A percentile compares a stretch with the other conserved stretches of the same genome.
Conservation (phyloP, 768 basidiomycete species). For the Lactarius trivialis region DNA sequence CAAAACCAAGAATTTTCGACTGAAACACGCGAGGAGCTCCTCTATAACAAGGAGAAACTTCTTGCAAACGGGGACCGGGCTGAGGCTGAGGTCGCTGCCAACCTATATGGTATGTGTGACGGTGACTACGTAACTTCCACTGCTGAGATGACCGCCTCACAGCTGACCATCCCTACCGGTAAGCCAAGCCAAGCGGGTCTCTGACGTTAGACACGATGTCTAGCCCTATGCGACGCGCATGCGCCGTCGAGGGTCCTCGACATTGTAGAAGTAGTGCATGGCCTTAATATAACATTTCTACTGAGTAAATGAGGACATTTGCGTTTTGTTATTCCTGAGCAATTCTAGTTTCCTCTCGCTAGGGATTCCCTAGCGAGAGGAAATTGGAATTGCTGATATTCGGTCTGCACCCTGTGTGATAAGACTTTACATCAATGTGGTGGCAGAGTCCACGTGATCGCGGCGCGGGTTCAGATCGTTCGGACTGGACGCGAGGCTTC, state of each 20-base stretch:
- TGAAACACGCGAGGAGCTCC: constrained; percentile 94
- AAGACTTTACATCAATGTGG: neutral
- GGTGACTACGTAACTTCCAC: neutral
- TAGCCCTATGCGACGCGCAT: neutral
- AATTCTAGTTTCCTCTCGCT: too few relatives aligned
- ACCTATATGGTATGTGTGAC: constrained; percentile 69
- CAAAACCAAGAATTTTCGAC: constrained; percentile 98
- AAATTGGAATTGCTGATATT: too few relatives aligned
- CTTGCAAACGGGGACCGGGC: constrained; percentile 93
- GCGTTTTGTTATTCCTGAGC: neutral
- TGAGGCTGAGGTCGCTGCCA: constrained; percentile 97
- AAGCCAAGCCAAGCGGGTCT: constrained; percentile 25
- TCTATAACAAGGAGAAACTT: constrained; percentile 99
- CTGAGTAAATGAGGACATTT: neutral
- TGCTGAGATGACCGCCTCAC: constrained; percentile 23
- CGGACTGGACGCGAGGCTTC: neutral
- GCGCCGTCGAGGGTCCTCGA: neutral
- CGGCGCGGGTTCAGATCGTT: neutral
- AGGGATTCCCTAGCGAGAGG: too few relatives aligned
- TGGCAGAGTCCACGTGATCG: constrained; percentile 12
- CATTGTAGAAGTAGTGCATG: neutral
- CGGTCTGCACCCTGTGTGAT: neutral
- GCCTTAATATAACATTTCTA: constrained; percentile 5
- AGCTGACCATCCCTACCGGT: constrained; percentile 90
- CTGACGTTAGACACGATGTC: neutral